Conservation (phyloP, 1,284 basidiomycete genomes). For the Farysia itapuensis region DNA sequence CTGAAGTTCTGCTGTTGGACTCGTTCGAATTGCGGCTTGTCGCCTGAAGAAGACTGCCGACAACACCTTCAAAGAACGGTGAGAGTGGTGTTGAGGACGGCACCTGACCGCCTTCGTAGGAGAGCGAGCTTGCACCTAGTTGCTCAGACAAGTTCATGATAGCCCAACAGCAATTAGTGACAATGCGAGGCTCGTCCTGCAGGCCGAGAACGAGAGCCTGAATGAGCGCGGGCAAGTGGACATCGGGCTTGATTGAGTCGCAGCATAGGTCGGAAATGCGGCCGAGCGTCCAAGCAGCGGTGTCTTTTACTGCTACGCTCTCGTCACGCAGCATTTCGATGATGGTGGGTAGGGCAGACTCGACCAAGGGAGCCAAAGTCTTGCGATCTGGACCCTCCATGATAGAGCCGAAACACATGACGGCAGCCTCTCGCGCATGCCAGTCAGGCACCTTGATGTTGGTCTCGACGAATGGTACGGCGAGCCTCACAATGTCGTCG, state of each 20-base stretch:
- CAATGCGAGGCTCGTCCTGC: constrained; percentile 79
- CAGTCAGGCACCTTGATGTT: constrained; percentile 89
- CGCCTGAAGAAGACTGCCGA: constrained; percentile 45
- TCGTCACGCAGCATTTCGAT: constrained; percentile 92
- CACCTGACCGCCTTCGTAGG: constrained; percentile 61
- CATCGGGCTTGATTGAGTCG: constrained; percentile 81
- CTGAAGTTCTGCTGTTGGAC: constrained; percentile 87
- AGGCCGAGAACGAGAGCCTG: constrained; percentile 81
- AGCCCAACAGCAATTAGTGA: constrained; percentile 93
- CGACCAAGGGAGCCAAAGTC: constrained; percentile 84
- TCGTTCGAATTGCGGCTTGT: constrained; percentile 76
- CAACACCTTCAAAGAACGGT: constrained; percentile 78
- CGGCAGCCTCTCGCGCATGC: constrained; percentile 92
- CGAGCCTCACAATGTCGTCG: constrained; percentile 84
- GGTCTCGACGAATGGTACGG: constrained; percentile 96
- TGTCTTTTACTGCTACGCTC: constrained; percentile 88
- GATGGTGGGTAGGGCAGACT: constrained; percentile 88
- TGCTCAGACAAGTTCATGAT: constrained; percentile 77
- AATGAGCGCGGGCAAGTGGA: constrained; percentile 81
- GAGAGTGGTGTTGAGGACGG: constrained; percentile 68
- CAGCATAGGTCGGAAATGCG: constrained; percentile 90
- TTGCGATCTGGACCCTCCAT: constrained; percentile 89
- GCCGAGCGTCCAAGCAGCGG: constrained; percentile 95
- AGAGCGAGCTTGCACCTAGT: constrained; percentile 42
- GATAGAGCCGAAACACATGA: constrained; percentile 98